Base-by-base conservation (phyloP, 345 rosid genomes). In the Xanthoceras sorbifolium region DNA sequence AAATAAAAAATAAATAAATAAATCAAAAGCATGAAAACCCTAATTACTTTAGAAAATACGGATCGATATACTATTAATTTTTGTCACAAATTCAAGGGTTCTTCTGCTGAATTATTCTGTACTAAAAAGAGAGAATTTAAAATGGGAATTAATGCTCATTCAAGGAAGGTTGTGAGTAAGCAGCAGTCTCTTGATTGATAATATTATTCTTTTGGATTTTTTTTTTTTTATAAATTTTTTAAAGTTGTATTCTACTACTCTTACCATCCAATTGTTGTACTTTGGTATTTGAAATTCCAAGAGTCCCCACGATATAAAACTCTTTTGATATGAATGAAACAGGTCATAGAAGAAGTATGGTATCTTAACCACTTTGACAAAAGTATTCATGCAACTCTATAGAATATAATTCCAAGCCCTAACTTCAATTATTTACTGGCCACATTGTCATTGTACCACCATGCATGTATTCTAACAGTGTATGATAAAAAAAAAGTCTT, bases 181-280 rank as follows among this genome's bases (percentile, higher is more conserved):
- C 17, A 28, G 78, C 17, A 70, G 66, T 52, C 67, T 34, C 14
- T 23, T 50, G 29, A n/a, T 17, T 38, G 25, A 17, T 61, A 46
- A 66, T 42, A 72, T 55, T 76, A 23, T 23, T 29, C 28, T 23
- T 42, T 23, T 42, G 14, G 61, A 5, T 69, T 28, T 25, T n/a
- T 66, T 15, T 1, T 32, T 7, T 15, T 17, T 42, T 67, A 23
- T 25, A 38, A 18, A 6, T 38, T 46, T 64, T 55, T 25, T 20
- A 42, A 36, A 59, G 69, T 66, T 22, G 36, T 64, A 38, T 52
- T 44, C 22, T 44, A 6, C 72, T 22, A 54, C 52, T 14, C 34
- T 71, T 28, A n/a, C 69, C 69, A 32, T 70, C 54, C 77, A 42
- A 66, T 34, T 31, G 25, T 18, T 66, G 46, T 66, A 20, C 28